A percentile compares a stretch with the other conserved stretches of the same genome.
Conservation (phyloP, 1,284 basidiomycete species). For the Rhizopogon hawkerae region DNA sequence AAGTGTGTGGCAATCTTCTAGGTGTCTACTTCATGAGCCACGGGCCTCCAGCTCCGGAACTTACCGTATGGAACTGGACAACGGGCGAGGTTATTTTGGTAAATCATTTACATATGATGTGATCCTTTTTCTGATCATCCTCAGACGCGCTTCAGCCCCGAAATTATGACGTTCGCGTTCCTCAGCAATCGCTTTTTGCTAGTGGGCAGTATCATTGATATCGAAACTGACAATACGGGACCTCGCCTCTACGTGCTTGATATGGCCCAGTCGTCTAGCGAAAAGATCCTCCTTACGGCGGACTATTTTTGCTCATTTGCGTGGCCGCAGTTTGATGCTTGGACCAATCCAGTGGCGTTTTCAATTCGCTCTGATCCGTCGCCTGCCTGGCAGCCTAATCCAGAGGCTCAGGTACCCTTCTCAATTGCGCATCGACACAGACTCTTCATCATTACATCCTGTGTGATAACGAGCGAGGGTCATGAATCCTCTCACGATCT, state of each 20-base stretch:
- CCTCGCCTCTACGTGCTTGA: constrained; percentile 28
- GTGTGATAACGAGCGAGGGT: constrained; percentile 23
- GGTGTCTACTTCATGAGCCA: constrained; percentile 35
- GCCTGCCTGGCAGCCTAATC: constrained; percentile 34
- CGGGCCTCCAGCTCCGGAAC: constrained; percentile 30
- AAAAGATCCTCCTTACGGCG: constrained; percentile 22
- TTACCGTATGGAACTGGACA: constrained; percentile 60
- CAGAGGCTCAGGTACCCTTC: constrained; percentile 38
- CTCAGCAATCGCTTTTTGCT: constrained; percentile 36
- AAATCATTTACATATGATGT: constrained; percentile 14
- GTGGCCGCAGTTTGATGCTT: constrained; percentile 29
- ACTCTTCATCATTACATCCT: constrained; percentile 41
- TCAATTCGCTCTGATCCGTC: constrained; percentile 51
- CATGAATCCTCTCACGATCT: constrained; percentile 29
- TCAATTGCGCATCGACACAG: constrained; percentile 35
- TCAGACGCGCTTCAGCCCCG: constrained; percentile 29
- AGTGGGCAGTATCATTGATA: constrained; percentile 21
- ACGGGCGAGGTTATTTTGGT: constrained; percentile 40
- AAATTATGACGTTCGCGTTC: constrained; percentile 39
- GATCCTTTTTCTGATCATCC: constrained; percentile 4
- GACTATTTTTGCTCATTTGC: constrained; percentile 33
- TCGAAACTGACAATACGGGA: constrained; percentile 6
- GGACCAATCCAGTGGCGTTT: constrained; percentile 27
- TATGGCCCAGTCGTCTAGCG: constrained; percentile 17
- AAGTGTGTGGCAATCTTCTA: constrained; percentile 40